phyloP scores from a whole-genome alignment of 495 filamentous ascomycete species.

The Penicillium canariense region DNA sequence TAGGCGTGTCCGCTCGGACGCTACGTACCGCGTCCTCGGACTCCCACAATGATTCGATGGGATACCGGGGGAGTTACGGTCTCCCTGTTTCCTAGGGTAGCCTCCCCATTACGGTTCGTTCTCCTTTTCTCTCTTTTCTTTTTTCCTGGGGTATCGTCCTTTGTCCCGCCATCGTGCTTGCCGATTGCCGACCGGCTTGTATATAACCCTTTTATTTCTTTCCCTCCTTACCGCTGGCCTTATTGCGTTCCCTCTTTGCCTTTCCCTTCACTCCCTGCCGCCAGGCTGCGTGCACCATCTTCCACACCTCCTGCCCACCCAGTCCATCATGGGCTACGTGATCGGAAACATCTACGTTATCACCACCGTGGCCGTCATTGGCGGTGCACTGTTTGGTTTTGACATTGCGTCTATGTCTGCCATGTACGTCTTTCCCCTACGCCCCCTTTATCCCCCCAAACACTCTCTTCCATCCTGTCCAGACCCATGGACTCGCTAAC shows the following conservation, averaged over 20 bases:
- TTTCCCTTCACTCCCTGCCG: not conserved
- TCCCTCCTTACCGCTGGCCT: no score
- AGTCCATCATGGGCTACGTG: slow-evolving; percentile 23
- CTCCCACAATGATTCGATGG: no score
- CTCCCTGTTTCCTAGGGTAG: no score
- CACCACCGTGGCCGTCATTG: slow-evolving; percentile 36
- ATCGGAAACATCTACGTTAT: slow-evolving; percentile 32
- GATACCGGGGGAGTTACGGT: no score
- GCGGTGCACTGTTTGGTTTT: slow-evolving; percentile 70
- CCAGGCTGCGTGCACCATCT: not conserved
- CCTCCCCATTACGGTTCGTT: no score
- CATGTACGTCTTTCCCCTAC: slow-evolving; percentile 44
- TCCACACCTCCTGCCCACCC: not conserved
- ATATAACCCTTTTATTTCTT: not conserved
- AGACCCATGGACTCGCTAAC: no score
- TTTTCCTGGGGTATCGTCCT: no score
- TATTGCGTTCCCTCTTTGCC: not conserved
- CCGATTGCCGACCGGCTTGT: not conserved
- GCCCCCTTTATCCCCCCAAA: not conserved
- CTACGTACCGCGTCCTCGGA: no score
- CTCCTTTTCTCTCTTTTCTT: no score
- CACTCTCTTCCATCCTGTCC: not conserved
- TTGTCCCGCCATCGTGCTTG: no score
- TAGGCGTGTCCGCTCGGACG: no score
- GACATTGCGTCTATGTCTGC: slow-evolving; percentile 71